Conservation (phyloP, 1,139 yeast genomes). For the Sugiyamaella novakii region DNA sequence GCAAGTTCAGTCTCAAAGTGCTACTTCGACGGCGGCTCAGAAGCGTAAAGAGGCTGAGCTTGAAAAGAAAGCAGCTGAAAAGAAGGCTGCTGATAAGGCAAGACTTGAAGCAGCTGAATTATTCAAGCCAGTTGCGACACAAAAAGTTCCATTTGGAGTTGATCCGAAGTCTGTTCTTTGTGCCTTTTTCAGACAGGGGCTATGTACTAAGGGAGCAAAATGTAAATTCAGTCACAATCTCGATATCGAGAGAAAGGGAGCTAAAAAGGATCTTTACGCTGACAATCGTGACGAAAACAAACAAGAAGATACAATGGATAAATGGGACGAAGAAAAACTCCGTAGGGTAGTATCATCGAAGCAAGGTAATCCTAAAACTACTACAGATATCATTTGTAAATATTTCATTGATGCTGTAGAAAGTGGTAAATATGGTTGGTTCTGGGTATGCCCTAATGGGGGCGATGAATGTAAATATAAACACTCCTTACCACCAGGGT, state of each 20-base stretch:
- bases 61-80: constrained; percentile 76
- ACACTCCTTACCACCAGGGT: constrained; percentile 97
- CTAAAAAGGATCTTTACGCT: constrained; percentile 88
- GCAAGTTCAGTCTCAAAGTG: constrained; percentile 73
- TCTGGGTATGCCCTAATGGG: constrained; percentile 96
- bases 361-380: constrained; percentile 91
- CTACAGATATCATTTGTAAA: constrained; percentile 95
- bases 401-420: constrained; percentile 95
- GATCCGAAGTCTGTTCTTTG: constrained; percentile 95
- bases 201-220: constrained; percentile 84
- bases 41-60: constrained; percentile 78
- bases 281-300: constrained; percentile 74
- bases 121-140: constrained; percentile 66
- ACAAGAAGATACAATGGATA: constrained; percentile 88
- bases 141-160: constrained; percentile 94
- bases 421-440: constrained; percentile 98
- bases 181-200: constrained; percentile 86
- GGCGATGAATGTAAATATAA: constrained; percentile 91
- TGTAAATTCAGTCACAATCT: constrained; percentile 96
- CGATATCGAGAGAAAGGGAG: constrained; percentile 81
- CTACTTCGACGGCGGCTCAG: constrained; percentile 52
- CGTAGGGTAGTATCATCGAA: constrained; percentile 83
- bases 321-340: constrained; percentile 96
- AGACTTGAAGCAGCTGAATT: constrained; percentile 83
- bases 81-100: constrained; percentile 88